A percentile compares a stretch with the other conserved stretches of the same genome.
These are phyloP conservation scores for Aspergillus floridensis DNA, from an alignment of 2,329 filamentous ascomycete genomes.

Conservation along the genomic window DNA sequence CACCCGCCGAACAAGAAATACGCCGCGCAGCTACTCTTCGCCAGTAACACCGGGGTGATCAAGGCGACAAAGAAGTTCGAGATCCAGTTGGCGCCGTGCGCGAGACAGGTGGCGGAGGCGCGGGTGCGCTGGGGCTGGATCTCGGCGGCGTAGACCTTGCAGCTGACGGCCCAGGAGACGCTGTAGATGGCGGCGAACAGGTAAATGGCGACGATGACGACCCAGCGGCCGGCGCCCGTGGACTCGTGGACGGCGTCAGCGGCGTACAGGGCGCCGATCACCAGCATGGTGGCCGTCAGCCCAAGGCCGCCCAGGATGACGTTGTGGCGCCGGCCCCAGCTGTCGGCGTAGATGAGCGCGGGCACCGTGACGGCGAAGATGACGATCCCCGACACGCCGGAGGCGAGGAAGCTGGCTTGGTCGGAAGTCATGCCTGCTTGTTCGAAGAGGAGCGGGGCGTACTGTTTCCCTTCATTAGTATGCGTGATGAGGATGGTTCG, in stretches of 20 bases:
- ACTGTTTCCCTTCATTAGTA: constrained; percentile 36
- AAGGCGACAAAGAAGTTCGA: constrained; percentile 48
- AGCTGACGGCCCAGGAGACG: constrained; percentile 53
- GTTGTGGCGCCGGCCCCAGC: constrained; percentile 49
- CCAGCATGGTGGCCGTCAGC: constrained; percentile 28
- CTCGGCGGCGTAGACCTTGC: constrained; percentile 58
- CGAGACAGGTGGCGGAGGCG: constrained; percentile 54
- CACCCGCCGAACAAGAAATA: constrained; percentile 49
- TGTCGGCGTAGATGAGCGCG: constrained; percentile 55
- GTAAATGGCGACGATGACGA: constrained; percentile 28
- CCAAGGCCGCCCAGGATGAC: too few species aligned
- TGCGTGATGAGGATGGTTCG: too few species aligned
- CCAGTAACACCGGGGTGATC: constrained; percentile 45
- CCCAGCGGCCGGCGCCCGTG: constrained; percentile 29
- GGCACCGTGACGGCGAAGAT: constrained; percentile 59
- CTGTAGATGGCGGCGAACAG: constrained; percentile 29
- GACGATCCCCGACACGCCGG: constrained; percentile 58
- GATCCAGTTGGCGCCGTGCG: constrained; percentile 51
- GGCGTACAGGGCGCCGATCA: constrained; percentile 35
- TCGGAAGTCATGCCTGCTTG: constrained; percentile 57
- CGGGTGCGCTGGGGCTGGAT: constrained; percentile 56
- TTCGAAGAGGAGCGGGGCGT: constrained; percentile 59
- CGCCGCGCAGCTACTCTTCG: constrained; percentile 43
- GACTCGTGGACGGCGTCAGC: constrained; percentile 28
- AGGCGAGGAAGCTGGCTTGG: constrained; percentile 59